Conservation (phyloP, 305 asterid genomes). For the Ilex paraguariensis region DNA sequence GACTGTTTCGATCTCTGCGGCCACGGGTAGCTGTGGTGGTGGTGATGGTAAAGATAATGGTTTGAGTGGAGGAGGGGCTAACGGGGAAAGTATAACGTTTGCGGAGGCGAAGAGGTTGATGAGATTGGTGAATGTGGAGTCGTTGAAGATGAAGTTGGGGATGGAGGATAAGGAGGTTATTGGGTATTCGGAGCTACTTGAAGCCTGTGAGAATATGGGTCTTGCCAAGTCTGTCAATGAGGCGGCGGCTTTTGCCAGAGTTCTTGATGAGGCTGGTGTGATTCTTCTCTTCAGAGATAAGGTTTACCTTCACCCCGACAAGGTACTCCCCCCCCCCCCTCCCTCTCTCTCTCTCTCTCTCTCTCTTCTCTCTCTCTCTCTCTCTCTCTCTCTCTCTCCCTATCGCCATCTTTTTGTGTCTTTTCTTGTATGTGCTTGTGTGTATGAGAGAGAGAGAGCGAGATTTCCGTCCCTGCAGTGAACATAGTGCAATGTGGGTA, state of each 20-base stretch:
- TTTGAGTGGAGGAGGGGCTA: neutral
- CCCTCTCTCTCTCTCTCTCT: conserved; percentile 7
- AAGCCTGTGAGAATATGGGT: conserved; percentile 68
- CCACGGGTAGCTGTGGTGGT: conserved; percentile 12
- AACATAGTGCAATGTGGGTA: too few species aligned
- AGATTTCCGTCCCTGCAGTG: too few species aligned
- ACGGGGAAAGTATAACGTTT: conserved; percentile 40
- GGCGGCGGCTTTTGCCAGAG: conserved; percentile 72
- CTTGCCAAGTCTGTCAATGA: conserved; percentile 66
- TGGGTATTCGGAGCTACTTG: conserved; percentile 57
- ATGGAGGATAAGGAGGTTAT: conserved; percentile 73
- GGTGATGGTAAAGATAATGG: too few species aligned
- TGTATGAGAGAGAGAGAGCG: too few species aligned
- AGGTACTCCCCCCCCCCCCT: conserved; percentile 59
- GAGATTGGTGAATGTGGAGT: conserved; percentile 88
- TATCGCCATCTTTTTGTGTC: too few species aligned
- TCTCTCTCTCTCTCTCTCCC: too few species aligned
- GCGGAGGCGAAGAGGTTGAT: conserved; percentile 86
- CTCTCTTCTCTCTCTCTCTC: too few species aligned
- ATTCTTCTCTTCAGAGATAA: conserved; percentile 78
- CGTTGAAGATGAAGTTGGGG: conserved; percentile 74
- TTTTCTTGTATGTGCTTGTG: too few species aligned
- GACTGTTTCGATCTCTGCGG: conserved; percentile 27
- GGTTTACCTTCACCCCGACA: conserved; percentile 88
- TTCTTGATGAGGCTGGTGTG: conserved; percentile 94